Percentiles rank a stretch among this genome's conserved stretches.
These are phyloP conservation scores for Triangularia verruculosa DNA, from an alignment of 2,329 filamentous ascomycete genomes.

Conservation along the genomic window DNA sequence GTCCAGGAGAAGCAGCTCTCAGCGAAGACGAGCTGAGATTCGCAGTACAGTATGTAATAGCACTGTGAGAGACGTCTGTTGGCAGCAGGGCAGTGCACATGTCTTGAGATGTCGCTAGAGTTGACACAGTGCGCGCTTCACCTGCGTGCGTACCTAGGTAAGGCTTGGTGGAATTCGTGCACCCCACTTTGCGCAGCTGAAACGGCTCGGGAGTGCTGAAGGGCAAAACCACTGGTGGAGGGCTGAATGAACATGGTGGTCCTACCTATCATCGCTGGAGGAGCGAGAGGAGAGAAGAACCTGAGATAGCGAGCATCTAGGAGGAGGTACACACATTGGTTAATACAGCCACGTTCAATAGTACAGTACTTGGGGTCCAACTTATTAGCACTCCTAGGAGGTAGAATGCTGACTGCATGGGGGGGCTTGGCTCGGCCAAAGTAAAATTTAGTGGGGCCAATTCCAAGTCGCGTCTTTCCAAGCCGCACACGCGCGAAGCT, in stretches of 20 bases:
- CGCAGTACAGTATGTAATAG: conserved; percentile 9
- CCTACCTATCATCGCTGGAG: too few relatives aligned
- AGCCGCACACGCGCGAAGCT: not conserved
- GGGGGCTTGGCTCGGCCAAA: not conserved
- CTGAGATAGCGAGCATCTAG: too few relatives aligned
- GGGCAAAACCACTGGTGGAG: not conserved
- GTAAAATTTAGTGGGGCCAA: conserved; percentile 7
- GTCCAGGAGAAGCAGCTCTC: not conserved
- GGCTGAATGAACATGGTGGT: not conserved
- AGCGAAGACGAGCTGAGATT: conserved; percentile 17
- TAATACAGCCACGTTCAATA: not conserved
- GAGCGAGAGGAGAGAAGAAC: too few relatives aligned
- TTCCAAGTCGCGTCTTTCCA: conserved; percentile 9
- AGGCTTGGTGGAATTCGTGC: not conserved
- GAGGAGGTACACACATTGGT: not conserved
- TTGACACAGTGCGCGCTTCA: not conserved
- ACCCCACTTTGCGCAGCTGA: not conserved
- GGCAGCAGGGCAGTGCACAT: not conserved
- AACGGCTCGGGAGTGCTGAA: not conserved
- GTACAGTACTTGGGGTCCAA: not conserved
- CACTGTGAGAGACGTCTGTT: conserved; percentile 2
- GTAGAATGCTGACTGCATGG: not conserved
- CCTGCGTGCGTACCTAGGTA: not conserved
- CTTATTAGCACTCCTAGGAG: not conserved
- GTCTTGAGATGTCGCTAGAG: too few relatives aligned